Base-by-base conservation (phyloP, 2,329 filamentous ascomycete genomes). In the Trichoderma sp. region DNA sequence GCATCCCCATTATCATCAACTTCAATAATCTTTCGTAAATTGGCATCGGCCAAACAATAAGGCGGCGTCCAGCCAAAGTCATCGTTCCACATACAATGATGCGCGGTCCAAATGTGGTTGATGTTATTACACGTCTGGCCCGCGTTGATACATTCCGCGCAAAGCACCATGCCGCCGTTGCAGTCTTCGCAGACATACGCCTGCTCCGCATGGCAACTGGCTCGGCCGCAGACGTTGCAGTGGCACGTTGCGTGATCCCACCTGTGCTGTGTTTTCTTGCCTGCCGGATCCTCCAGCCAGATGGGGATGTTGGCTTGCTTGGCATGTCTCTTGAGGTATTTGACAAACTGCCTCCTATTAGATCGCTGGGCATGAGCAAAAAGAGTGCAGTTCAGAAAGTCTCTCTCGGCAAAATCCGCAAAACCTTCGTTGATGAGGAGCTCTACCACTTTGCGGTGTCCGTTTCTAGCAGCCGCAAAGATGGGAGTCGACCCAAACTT, bases 401-500 rank as follows among this genome's bases (percentile, higher is more conserved):
- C 75, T 35, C 53, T 63, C 24, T 67, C 73, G 8, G 67, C 27
- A 41, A 73, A 53, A 24, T 76, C 38, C 7, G 62, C 73, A n/a
- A 27, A 73, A 3, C 60, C 73, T 5, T 31, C 45, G 6, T 35
- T 5, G 8, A 76, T 18, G 2, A 76, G 38, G 6, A 75, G 5
- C 62, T 76, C 62, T 4, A 75, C 73, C 11, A 72, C 67, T 3
- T 18, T 24, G 4, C 21, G 24, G 14, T 76, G 75, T 6, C 75
- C 75, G 74, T 76, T 76, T 8, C 75, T 67, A 3, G 74, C 67
- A 12, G 75, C 75, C 8, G 68, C 74, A 4, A 75, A 53, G 7
- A 76, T 60, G 45, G 75, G 75, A 9, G 73, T 76, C 6, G 75
- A 59, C 21, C 75, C 75, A 56, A 72, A 76, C 11, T 59, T 63